These are phyloP conservation scores for Tylopilus plumbeoviolaceoides DNA, from an alignment of 768 basidiomycete genomes.

Conservation along the genomic window DNA sequence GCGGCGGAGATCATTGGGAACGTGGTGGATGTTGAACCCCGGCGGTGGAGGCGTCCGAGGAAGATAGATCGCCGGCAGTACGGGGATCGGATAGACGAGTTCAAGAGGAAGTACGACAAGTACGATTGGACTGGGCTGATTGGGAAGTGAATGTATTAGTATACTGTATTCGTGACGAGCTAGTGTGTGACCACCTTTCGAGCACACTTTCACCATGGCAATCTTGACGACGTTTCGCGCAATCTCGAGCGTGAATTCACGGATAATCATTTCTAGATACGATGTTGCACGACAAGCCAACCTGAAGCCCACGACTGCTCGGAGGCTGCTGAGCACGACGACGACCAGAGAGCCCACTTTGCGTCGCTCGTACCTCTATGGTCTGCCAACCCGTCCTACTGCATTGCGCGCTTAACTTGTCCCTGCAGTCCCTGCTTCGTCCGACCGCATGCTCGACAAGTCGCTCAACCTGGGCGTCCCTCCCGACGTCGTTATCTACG, in stretches of 20 bases:
- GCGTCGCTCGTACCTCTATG: slow-evolving; percentile 63
- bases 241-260: slow-evolving; percentile 1
- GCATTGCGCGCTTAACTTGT: neutral
- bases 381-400: slow-evolving; percentile 15
- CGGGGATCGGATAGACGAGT: slow-evolving; percentile 61
- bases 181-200: too few species aligned
- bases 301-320: neutral
- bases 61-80: slow-evolving; percentile 68
- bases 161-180: too few species aligned
- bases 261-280: neutral
- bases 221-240: slow-evolving; percentile 1
- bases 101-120: slow-evolving; percentile 72
- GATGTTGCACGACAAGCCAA: neutral
- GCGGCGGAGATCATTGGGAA: slow-evolving; percentile 94
- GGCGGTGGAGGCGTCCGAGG: slow-evolving; percentile 80
- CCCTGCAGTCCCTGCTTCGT: slow-evolving; percentile 67
- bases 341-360: slow-evolving; percentile 20
- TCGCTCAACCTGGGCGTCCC: slow-evolving; percentile 45
- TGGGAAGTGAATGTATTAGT: slow-evolving; percentile 28
- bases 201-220: neutral
- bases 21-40: slow-evolving; percentile 79
- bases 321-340: slow-evolving; percentile 17
- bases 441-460: slow-evolving; percentile 78
- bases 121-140: slow-evolving; percentile 83
- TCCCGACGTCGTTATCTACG: slow-evolving; percentile 81